Evolutionary conservation across 257 asterid species (phyloP).

Genomic region (Nicotiana tabacum): DNA sequence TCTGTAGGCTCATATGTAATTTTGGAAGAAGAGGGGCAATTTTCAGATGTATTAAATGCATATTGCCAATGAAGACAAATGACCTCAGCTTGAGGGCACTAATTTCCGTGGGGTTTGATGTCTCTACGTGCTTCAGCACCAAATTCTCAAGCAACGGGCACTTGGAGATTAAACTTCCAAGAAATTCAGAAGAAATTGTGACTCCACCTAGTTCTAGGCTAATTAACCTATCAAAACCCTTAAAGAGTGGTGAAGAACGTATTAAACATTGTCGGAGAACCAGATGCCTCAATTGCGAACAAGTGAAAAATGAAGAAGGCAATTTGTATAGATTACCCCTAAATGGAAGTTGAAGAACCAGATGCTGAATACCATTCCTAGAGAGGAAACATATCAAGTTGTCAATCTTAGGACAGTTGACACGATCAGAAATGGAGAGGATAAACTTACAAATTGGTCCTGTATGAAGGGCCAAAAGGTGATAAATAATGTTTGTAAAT

Average conservation of each 20-base stretch:
- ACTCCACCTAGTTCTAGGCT: background rate
- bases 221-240: constrained; percentile 8
- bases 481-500: background rate
- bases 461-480: background rate
- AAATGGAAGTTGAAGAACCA: background rate
- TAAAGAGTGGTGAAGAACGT: background rate
- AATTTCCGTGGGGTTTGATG: background rate
- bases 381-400: background rate
- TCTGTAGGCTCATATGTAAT: background rate
- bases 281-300: background rate
- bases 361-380: background rate
- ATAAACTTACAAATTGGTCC: constrained; percentile 11
- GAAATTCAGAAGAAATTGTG: background rate
- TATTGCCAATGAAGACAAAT: background rate
- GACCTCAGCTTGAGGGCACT: background rate
- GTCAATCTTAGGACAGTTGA: constrained; percentile 6
- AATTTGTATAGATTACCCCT: background rate
- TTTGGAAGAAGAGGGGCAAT: background rate
- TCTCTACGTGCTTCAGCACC: background rate
- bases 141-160: background rate
- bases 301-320: constrained; percentile 1
- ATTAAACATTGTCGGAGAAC: background rate
- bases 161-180: constrained; percentile 5
- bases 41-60: background rate
- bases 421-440: background rate